phyloP scores from a whole-genome alignment of 2,329 filamentous ascomycete species.

The Trichoderma semiorbis region DNA sequence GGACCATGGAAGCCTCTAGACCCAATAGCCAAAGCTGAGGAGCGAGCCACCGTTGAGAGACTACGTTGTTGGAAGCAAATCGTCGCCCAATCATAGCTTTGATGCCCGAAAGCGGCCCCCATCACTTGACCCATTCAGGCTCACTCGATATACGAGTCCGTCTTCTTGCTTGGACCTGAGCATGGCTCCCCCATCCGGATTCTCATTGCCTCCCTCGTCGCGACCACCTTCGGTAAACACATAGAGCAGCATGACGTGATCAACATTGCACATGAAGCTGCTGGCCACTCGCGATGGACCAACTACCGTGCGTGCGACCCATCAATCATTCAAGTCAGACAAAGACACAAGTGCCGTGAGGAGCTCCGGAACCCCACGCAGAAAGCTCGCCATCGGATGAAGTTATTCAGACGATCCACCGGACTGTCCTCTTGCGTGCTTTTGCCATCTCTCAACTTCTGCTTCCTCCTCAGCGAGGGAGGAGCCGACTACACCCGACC shows the following conservation, averaged over 20 bases:
- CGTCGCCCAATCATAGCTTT: not conserved
- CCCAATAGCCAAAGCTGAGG: not conserved
- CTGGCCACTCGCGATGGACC: not conserved
- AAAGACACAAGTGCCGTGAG: not conserved
- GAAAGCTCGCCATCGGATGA: not conserved
- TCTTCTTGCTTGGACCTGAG: no score
- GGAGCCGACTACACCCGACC: not conserved
- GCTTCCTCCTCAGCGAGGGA: not conserved
- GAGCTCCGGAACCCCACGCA: not conserved
- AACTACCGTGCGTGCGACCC: not conserved
- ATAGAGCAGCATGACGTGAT: not conserved
- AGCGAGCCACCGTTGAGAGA: not conserved
- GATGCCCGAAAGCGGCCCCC: not conserved
- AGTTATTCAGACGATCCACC: not conserved
- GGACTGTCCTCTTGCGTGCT: not conserved
- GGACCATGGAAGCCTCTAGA: not conserved
- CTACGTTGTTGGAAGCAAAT: not conserved
- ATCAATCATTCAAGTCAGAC: not conserved
- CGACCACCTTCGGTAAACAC: not conserved
- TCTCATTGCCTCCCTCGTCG: not conserved
- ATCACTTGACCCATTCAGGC: not conserved
- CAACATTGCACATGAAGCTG: not conserved
- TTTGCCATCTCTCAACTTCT: not conserved
- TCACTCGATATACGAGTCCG: not conserved
- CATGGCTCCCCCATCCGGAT: not conserved